Conservation (phyloP, 108 stramenopile species). For the Bacterosira constricta region DNA sequence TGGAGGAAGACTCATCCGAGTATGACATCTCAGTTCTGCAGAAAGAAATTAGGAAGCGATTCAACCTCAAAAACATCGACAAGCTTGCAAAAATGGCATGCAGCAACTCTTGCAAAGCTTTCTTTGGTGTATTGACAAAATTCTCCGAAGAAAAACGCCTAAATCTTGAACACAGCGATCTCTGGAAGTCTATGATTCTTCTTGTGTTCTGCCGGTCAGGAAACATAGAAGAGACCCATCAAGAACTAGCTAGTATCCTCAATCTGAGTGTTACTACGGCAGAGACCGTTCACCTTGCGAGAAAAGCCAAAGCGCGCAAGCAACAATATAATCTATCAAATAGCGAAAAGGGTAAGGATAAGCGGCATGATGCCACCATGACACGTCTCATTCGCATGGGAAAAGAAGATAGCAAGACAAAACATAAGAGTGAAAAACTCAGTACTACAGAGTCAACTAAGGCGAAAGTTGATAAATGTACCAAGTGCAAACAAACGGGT, state of each 20-base stretch:
- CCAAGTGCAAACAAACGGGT: constrained; percentile 2
- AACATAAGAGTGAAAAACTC: constrained; percentile 6
- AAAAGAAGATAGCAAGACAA: not conserved
- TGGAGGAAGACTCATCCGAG: not conserved
- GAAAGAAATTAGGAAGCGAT: not conserved
- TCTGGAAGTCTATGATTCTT: not conserved
- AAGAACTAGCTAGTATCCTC: not conserved
- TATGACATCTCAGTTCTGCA: not conserved
- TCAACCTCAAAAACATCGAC: constrained; percentile 3
- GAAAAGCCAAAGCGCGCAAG: not conserved
- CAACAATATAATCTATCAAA: not conserved
- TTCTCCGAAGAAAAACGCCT: not conserved
- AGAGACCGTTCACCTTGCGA: not conserved
- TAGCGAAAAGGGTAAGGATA: not conserved
- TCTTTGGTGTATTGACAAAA: not conserved
- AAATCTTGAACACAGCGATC: not conserved
- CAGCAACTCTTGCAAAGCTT: constrained; percentile 7
- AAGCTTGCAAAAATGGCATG: not conserved
- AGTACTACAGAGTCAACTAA: not conserved
- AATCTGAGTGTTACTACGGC: not conserved
- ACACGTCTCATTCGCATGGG: not conserved
- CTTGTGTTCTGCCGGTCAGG: not conserved
- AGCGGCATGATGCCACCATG: not conserved
- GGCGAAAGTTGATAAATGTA: not conserved
- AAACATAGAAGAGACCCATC: not conserved